A percentile compares a stretch with the other conserved stretches of the same genome.
Conservation (phyloP, 2,329 filamentous ascomycete genomes). For the Periglandula ipomoeae region DNA sequence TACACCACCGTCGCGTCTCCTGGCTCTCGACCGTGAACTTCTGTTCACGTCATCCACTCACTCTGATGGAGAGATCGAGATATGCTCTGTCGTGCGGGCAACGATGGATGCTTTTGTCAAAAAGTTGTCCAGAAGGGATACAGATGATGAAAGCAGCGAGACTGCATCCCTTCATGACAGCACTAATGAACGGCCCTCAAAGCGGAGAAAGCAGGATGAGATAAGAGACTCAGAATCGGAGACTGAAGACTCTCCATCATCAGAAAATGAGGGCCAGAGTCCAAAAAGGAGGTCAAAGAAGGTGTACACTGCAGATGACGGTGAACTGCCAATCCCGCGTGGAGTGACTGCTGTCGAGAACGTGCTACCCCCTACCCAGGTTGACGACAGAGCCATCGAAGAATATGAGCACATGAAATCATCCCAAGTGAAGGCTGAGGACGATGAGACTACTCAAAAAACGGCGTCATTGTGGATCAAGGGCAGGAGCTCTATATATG, state of each 20-base stretch:
- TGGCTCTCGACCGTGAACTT: neutral
- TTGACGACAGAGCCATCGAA: slow-evolving; percentile 63
- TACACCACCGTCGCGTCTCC: slow-evolving; percentile 7
- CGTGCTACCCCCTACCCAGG: slow-evolving; percentile 57
- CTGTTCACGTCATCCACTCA: neutral
- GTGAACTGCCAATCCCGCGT: slow-evolving; percentile 10
- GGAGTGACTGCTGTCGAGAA: slow-evolving; percentile 29
- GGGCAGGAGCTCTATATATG: slow-evolving; percentile 84
- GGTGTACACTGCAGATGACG: slow-evolving; percentile 3
- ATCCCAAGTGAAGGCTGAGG: slow-evolving; percentile 33
- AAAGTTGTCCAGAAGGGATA: slow-evolving; percentile 17
- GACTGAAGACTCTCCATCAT: slow-evolving; percentile 15
- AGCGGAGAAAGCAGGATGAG: slow-evolving; percentile 22
- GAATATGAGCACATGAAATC: slow-evolving; percentile 66
- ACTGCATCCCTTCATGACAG: slow-evolving; percentile 3
- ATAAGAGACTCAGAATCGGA: slow-evolving; percentile 15
- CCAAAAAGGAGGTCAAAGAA: neutral
- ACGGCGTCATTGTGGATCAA: slow-evolving; percentile 48
- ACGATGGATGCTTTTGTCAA: slow-evolving; percentile 31
- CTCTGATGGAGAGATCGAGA: neutral
- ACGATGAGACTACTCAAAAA: slow-evolving; percentile 32
- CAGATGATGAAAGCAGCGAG: slow-evolving; percentile 5
- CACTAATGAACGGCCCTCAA: slow-evolving; percentile 17
- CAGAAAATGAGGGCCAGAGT: slow-evolving; percentile 8
- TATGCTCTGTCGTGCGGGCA: slow-evolving; percentile 8